phyloP scores from a whole-genome alignment of 495 filamentous ascomycete genomes.

The Friedmanniomyces endolithicus region DNA sequence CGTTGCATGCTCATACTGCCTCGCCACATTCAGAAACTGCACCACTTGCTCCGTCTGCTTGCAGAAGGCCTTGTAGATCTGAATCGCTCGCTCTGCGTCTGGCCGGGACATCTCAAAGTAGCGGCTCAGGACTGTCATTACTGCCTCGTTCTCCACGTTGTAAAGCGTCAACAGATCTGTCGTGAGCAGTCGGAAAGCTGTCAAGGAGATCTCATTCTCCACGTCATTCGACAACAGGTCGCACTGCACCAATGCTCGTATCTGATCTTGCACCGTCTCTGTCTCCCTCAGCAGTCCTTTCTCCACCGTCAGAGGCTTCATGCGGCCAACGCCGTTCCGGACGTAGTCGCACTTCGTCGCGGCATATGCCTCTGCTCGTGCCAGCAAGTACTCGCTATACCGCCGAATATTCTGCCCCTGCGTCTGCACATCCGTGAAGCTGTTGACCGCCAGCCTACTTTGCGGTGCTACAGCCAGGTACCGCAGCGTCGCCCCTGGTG shows the following conservation, averaged over 20 bases:
- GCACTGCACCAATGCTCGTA: slow-evolving; percentile 73
- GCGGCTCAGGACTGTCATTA: slow-evolving; percentile 96
- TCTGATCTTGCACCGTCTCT: slow-evolving; percentile 80
- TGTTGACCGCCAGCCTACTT: slow-evolving; percentile 68
- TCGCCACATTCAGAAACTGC: slow-evolving; percentile 72
- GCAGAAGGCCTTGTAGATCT: slow-evolving; percentile 87
- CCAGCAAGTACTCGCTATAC: slow-evolving; percentile 76
- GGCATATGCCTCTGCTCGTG: slow-evolving; percentile 68
- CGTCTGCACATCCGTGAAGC: slow-evolving; percentile 90
- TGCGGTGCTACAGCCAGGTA: slow-evolving; percentile 72
- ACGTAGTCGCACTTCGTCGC: slow-evolving; percentile 86
- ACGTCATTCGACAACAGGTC: slow-evolving; percentile 78
- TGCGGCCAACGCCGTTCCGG: slow-evolving; percentile 61
- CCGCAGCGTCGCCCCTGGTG: slow-evolving; percentile 72
- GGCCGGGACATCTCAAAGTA: slow-evolving; percentile 97
- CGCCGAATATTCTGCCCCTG: slow-evolving; percentile 90
- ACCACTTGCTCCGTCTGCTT: slow-evolving; percentile 89
- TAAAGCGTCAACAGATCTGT: slow-evolving; percentile 84
- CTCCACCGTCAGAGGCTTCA: slow-evolving; percentile 79
- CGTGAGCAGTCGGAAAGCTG: slow-evolving; percentile 86
- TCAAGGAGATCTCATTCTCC: slow-evolving; percentile 94
- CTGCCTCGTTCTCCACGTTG: slow-evolving; percentile 91
- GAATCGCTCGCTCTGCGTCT: slow-evolving; percentile 82
- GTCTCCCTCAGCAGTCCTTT: slow-evolving; percentile 91
- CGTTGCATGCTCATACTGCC: slow-evolving; percentile 82